Base-by-base conservation (phyloP, 2,329 filamentous ascomycete species). In the Aspergillus sp. region DNA sequence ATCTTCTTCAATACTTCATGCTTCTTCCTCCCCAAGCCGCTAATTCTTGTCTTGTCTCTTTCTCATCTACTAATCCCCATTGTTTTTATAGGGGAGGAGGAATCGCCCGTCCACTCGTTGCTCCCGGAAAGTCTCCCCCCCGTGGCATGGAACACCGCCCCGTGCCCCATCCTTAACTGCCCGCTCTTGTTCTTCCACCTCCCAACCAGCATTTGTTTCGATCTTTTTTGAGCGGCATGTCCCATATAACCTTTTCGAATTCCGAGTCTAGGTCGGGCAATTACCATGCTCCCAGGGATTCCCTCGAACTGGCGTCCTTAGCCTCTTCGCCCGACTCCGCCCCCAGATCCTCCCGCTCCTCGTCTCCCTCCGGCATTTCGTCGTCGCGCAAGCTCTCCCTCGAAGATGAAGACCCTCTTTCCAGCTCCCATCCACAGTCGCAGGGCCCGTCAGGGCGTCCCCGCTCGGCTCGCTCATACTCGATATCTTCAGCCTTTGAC, bases 301-400 rank as follows among this genome's bases (percentile, higher is more conserved):
- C 94, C 50, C 87, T 99, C 72, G 95, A 99, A 81, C 89, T 99
- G 60, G 95, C 93, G 62, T 97, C 93, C 56, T 87, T 99, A 65
- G 95, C 94, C 62, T 96, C 92, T 63, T 92, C 90, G 68, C 85
- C 84, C 55, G 84, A 84, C 64, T 85, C 85, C 52, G 84, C 80
- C 51, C 84, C 84, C 10, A 86, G 89, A 50, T 81, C 84, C n/a
- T 90, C 89, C 15, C 85, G 89, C 59, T 82, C 82, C 43, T 97
- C 92, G 38, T 90, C 87, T 2, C 86, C 88, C 41, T 91, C 90
- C n/a, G 94, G 91, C 68, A 87, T 93, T 70, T 91, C 92, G 13
- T 98, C 94, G n/a, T 97, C 94, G 61, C 90, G 92, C 66, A 89
- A 91, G 68, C 84, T 96, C 57, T 99, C 95, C 43, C 88, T 97